Evolutionary conservation across 148 eudicot genomes (phyloP).

Genomic region (Talinum fruticosum): DNA sequence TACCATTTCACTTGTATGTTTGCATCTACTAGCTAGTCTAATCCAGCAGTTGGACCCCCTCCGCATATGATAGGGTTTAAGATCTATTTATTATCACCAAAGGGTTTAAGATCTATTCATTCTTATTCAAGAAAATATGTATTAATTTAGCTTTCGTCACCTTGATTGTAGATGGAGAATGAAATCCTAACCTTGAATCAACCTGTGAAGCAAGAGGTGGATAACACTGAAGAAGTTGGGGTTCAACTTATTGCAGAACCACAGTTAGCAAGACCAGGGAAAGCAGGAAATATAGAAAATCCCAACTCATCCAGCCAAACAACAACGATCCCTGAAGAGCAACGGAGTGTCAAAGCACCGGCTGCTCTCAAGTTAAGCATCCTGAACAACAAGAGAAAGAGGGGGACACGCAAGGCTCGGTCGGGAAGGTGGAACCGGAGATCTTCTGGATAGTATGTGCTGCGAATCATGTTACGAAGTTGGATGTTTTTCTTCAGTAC

Average conservation of each 20-base stretch:
- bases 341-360: background rate
- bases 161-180: background rate
- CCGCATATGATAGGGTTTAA: too few relatives aligned
- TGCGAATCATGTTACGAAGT: background rate
- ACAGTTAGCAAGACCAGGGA: background rate
- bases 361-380: background rate
- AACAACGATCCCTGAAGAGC: background rate
- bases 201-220: background rate
- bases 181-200: background rate
- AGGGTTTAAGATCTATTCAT: background rate
- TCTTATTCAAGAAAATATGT: too few relatives aligned
- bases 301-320: background rate
- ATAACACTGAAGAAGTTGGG: background rate
- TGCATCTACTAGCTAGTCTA: too few relatives aligned
- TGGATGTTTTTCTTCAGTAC: background rate
- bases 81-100: too few relatives aligned
- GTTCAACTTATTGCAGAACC: background rate
- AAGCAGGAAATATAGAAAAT: background rate
- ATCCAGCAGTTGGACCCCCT: too few relatives aligned
- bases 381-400: background rate
- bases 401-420: constrained; percentile 1
- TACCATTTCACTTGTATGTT: too few relatives aligned
- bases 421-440: background rate
- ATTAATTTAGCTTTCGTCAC: background rate
- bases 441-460: background rate